A percentile compares a stretch with the other conserved stretches of the same genome.
Conservation (phyloP, 805 yeast species). For the Ogataea degrootiae region DNA sequence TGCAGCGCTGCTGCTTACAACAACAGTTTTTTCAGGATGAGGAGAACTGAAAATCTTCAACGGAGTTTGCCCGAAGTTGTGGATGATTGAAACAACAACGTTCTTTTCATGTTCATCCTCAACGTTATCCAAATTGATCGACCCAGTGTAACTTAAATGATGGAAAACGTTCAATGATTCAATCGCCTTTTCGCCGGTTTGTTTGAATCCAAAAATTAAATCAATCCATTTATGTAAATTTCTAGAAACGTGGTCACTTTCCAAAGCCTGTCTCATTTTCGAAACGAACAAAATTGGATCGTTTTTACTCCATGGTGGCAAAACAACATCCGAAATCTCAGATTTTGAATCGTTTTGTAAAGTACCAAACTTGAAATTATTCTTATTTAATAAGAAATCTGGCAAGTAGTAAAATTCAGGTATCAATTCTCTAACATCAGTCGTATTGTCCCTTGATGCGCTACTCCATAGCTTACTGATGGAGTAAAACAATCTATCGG, state of each 20-base stretch:
- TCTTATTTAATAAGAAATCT: conserved; percentile 65
- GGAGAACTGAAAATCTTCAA: conserved; percentile 62
- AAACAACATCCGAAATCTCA: conserved; percentile 52
- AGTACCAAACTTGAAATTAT: conserved; percentile 64
- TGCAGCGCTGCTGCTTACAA: conserved; percentile 29
- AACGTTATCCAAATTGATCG: conserved; percentile 69
- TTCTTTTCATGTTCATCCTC: conserved; percentile 68
- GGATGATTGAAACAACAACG: conserved; percentile 79
- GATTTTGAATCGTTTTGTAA: conserved; percentile 49
- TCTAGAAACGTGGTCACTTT: conserved; percentile 72
- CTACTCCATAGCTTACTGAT: conserved; percentile 77
- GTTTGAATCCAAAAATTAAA: conserved; percentile 75
- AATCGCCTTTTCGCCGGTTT: conserved; percentile 66
- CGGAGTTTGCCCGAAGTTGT: conserved; percentile 92
- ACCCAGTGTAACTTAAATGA: conserved; percentile 79
- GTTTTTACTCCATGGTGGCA: conserved; percentile 82
- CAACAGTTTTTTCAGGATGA: conserved; percentile 42
- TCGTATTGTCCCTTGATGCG: conserved; percentile 71
- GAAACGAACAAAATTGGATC: conserved; percentile 71
- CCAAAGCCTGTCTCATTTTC: conserved; percentile 78
- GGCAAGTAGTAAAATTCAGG: conserved; percentile 86
- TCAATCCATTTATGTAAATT: conserved; percentile 84
- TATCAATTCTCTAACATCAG: conserved; percentile 82
- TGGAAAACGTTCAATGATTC: conserved; percentile 73
- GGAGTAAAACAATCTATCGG: conserved; percentile 75